These are phyloP conservation scores for Tuber melanosporum DNA, from an alignment of 495 filamentous ascomycete species.

Conservation along the genomic window DNA sequence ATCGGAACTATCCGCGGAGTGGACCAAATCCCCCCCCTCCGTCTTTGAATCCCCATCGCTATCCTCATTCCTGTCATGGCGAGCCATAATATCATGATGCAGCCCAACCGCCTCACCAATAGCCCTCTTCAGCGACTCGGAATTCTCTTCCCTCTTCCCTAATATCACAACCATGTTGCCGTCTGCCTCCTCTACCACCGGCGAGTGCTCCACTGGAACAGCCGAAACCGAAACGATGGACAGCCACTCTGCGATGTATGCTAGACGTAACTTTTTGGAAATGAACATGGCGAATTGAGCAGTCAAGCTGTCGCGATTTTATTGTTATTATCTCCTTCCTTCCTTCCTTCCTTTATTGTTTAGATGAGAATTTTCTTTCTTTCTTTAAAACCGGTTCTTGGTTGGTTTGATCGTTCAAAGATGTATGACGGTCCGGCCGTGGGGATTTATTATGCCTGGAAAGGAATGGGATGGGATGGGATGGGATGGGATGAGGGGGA, in stretches of 20 bases:
- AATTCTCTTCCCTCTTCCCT: constrained; percentile 9
- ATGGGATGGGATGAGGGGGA: background rate
- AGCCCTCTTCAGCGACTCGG: constrained; percentile 13
- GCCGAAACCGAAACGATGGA: constrained; percentile 11
- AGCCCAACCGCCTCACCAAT: constrained; percentile 17
- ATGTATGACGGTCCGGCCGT: constrained; percentile 31
- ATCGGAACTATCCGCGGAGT: background rate
- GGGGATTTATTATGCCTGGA: background rate
- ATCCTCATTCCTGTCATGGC: background rate
- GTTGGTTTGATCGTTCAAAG: background rate
- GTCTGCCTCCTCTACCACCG: background rate
- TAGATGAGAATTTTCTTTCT: background rate
- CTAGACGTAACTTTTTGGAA: constrained; percentile 12
- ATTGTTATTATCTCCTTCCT: background rate
- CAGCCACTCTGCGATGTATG: constrained; percentile 10
- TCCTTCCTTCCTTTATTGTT: background rate
- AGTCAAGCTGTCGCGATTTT: constrained; percentile 32
- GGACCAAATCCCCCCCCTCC: background rate
- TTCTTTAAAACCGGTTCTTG: background rate
- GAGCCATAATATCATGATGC: background rate
- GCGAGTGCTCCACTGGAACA: constrained; percentile 15
- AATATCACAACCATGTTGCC: background rate
- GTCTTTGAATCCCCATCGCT: background rate
- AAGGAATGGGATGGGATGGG: background rate
- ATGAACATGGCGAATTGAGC: constrained; percentile 13